These are phyloP conservation scores for Ceratobasidium sp. DNA, from an alignment of 1,284 basidiomycete genomes.

Conservation along the genomic window DNA sequence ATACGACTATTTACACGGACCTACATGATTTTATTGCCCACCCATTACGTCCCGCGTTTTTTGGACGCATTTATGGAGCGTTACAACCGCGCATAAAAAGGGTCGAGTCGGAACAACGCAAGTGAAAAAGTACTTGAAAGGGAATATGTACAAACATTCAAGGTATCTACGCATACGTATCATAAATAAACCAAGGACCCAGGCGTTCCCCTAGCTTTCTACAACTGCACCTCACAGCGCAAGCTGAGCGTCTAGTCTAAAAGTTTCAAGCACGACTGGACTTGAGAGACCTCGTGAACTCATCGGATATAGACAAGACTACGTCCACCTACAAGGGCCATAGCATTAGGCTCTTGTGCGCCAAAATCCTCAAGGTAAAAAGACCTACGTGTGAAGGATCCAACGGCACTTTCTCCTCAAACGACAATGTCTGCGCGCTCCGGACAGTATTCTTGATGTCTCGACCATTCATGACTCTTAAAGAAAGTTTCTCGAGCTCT, in stretches of 20 bases:
- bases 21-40: too few relatives aligned
- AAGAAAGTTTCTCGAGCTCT: neutral
- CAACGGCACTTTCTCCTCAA: neutral
- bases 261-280: neutral
- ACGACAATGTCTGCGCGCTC: neutral
- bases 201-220: neutral
- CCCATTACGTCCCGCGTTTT: too few relatives aligned
- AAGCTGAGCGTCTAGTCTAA: neutral
- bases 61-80: too few relatives aligned
- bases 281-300: neutral
- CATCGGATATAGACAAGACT: neutral
- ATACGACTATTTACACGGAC: too few relatives aligned
- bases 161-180: neutral
- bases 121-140: too few relatives aligned
- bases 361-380: neutral
- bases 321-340: neutral
- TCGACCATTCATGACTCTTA: neutral
- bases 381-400: neutral
- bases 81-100: too few relatives aligned
- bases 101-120: too few relatives aligned
- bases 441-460: neutral
- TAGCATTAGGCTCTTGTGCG: neutral
- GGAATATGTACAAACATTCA: too few relatives aligned
- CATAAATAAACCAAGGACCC: neutral
- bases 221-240: neutral